phyloP scores from a whole-genome alignment of 2,329 filamentous ascomycete species.

The Parasarocladium wereldwijsianum region DNA sequence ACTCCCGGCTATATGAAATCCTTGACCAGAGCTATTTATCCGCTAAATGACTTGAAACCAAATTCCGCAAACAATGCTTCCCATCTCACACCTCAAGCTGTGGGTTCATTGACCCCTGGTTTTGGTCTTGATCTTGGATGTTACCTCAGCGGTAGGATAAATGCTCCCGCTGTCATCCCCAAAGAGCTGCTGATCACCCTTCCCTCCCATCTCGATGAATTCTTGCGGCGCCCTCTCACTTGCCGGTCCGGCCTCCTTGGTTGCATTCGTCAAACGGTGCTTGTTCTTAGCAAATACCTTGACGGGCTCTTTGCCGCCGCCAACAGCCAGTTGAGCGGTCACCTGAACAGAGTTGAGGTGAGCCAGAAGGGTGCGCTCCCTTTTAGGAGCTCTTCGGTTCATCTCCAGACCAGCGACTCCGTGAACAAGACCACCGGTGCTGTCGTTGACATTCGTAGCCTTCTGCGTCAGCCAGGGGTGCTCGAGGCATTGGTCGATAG shows the following conservation, averaged over 20 bases:
- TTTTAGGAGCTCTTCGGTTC: slow-evolving; percentile 59
- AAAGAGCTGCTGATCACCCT: slow-evolving; percentile 69
- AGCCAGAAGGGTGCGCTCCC: slow-evolving; percentile 76
- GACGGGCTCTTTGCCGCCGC: slow-evolving; percentile 42
- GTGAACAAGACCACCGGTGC: slow-evolving; percentile 84
- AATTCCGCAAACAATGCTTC: no score
- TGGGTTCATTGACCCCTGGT: slow-evolving; percentile 9
- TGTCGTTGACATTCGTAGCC: slow-evolving; percentile 54
- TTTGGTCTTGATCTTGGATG: slow-evolving; percentile 17
- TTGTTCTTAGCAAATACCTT: slow-evolving; percentile 66
- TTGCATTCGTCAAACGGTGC: slow-evolving; percentile 19
- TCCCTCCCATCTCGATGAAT: slow-evolving; percentile 74
- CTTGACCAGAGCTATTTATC: no score
- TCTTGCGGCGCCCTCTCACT: slow-evolving; percentile 54
- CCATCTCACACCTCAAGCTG: no score
- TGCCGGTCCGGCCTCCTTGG: slow-evolving; percentile 51
- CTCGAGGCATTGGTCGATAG: slow-evolving; percentile 76
- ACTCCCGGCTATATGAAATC: no score
- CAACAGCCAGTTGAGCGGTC: slow-evolving; percentile 36
- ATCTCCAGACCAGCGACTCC: slow-evolving; percentile 74
- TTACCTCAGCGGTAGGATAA: slow-evolving; percentile 23
- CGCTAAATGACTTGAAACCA: no score
- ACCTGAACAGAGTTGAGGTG: slow-evolving; percentile 61
- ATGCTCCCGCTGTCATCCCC: slow-evolving; percentile 42
- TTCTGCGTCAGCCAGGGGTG: slow-evolving; percentile 77